phyloP scores from a whole-genome alignment of 2,329 filamentous ascomycete genomes.

The Phialocephala sp. region DNA sequence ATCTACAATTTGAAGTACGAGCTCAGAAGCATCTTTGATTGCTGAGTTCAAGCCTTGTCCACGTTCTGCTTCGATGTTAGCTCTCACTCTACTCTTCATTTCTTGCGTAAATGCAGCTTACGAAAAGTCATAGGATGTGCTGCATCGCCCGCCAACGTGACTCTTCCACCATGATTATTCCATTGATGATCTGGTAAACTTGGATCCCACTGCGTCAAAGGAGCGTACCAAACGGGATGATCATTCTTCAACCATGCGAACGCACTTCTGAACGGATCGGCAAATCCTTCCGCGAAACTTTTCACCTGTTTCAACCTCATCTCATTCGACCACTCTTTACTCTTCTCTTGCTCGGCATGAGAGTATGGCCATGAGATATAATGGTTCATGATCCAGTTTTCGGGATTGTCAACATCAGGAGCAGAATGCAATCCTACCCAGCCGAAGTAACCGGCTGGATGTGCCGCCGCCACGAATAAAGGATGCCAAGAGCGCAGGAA shows the following conservation, averaged over 20 bases:
- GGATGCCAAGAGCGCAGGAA: constrained; percentile 50
- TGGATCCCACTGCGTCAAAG: constrained; percentile 28
- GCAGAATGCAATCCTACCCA: constrained; percentile 51
- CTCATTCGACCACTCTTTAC: background rate
- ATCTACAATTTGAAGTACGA: constrained; percentile 4
- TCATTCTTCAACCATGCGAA: constrained; percentile 42
- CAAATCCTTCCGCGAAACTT: background rate
- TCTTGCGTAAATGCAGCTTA: background rate
- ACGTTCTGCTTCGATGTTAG: constrained; percentile 13
- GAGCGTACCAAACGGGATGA: constrained; percentile 38
- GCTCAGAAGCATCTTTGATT: constrained; percentile 17
- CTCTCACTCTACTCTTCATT: background rate
- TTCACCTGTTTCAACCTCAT: constrained; percentile 9
- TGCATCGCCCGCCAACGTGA: constrained; percentile 19
- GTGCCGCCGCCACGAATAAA: constrained; percentile 48
- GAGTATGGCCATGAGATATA: constrained; percentile 49
- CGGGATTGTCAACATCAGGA: constrained; percentile 44
- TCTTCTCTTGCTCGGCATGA: constrained; percentile 4
- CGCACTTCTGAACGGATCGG: constrained; percentile 45
- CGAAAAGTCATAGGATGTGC: constrained; percentile 18
- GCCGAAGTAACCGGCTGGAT: constrained; percentile 50
- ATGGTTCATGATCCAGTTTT: constrained; percentile 51
- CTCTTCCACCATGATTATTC: constrained; percentile 8
- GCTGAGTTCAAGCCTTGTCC: constrained; percentile 17
- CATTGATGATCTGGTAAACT: constrained; percentile 32